Evolutionary conservation across 179 eudicot genomes (phyloP), one percentile per base, ranked within the genome.

Genomic region (Vitellaria paradoxa): DNA sequence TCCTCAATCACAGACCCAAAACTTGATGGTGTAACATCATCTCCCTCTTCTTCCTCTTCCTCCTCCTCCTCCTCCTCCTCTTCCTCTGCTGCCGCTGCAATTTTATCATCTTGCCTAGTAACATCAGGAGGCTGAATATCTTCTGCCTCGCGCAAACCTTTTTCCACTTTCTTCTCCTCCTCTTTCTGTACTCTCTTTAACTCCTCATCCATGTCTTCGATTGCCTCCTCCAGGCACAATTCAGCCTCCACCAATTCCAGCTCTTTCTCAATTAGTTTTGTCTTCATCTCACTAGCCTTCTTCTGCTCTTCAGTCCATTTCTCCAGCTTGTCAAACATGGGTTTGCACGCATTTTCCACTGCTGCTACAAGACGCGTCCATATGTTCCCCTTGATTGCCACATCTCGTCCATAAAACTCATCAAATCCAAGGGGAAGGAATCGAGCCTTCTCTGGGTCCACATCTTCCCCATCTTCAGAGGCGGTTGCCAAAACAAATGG

Each of bases 381-480:
- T 26, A 79, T 59, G 52, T 66, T 86, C 72, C 83, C 50, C 61
- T 78, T 63, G 10, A 7, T 80, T 60, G 14, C 78, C 37, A 49
- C 81, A 70, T 77, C 92, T 24, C 85, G 84, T 76, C 93, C 97
- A 80, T 87, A 91, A 57, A 90, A 87, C 59, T 92, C 95, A 56
- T 93, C 98, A 73, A 89, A 88, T 45, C 98, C 97, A 59, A 93
- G 91, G 72, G 98, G 98, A 55, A 93, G 85, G 78, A 92, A 90
- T 70, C 78, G 72, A 55, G 66, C 92, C 80, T 89, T 87, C 30
- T 83, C 81, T 9, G 97, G 93, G 67, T 92, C 92, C 26, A 88
- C 83, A 23, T 90, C 90, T 78, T 91, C 97, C 24, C 88, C 92
- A 42, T 88, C 89, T 74, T 75, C 42, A 82, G 46, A 15, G 85